These are phyloP conservation scores for Tetratostichococcus sp. DNA, from an alignment of 139 green algal genomes.

Conservation along the genomic window DNA sequence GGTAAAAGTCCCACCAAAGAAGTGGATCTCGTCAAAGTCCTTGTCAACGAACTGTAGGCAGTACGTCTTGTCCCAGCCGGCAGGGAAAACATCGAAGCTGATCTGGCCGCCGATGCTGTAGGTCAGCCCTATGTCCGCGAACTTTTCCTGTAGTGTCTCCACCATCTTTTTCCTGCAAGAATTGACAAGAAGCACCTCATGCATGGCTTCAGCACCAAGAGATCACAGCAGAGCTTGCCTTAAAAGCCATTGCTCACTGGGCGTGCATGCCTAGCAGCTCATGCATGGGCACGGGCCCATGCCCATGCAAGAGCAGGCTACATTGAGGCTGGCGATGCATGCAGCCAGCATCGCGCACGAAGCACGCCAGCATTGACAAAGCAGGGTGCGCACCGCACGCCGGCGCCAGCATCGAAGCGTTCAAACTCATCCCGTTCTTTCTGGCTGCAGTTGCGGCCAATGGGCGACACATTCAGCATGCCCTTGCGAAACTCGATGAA, in stretches of 20 bases:
- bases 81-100: conserved; percentile 84
- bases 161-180: conserved; percentile 82
- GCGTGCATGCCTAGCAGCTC: no score
- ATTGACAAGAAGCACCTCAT: not conserved
- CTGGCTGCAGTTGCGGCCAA: conserved; percentile 97
- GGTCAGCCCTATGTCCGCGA: conserved; percentile 81
- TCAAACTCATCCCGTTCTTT: conserved; percentile 96
- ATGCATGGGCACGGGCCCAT: no score
- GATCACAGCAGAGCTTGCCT: no score
- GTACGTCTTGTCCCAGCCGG: conserved; percentile 99
- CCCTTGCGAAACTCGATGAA: conserved; percentile 99
- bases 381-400: conserved; percentile 50
- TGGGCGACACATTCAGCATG: conserved; percentile 98
- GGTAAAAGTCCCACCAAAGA: conserved; percentile 86
- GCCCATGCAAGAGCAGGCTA: no score
- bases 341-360: no score
- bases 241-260: no score
- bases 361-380: no score
- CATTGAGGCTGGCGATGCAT: no score
- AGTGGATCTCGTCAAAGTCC: conserved; percentile 96
- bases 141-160: conserved; percentile 76
- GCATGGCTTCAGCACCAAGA: no score
- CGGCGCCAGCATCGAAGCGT: conserved; percentile 69
- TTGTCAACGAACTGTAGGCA: conserved; percentile 90
- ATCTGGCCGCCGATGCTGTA: conserved; percentile 99